These are phyloP conservation scores for Trichomonascaceae sp. DNA, from an alignment of 1,139 yeast genomes.

Conservation along the genomic window DNA sequence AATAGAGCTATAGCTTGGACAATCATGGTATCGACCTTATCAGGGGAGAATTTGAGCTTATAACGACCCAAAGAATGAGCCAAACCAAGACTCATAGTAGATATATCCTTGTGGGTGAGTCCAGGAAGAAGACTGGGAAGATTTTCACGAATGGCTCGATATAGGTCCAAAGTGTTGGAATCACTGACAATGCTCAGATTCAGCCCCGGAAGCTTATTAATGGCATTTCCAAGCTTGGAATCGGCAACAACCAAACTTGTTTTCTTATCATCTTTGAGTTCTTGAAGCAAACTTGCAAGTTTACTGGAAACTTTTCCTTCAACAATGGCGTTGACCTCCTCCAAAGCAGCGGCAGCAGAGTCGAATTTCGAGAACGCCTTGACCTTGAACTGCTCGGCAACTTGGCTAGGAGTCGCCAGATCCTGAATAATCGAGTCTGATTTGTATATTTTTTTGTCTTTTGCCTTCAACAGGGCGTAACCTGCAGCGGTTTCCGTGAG, in stretches of 20 bases:
- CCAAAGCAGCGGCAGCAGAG: constrained; percentile 93
- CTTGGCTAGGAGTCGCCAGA: constrained; percentile 77
- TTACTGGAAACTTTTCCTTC: constrained; percentile 92
- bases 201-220: constrained; percentile 81
- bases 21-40: constrained; percentile 97
- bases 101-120: constrained; percentile 71
- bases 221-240: constrained; percentile 91
- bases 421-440: constrained; percentile 69
- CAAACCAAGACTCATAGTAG: constrained; percentile 94
- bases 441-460: constrained; percentile 95
- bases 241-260: constrained; percentile 88
- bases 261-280: constrained; percentile 82
- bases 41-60: constrained; percentile 94
- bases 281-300: constrained; percentile 69
- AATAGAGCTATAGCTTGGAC: constrained; percentile 96
- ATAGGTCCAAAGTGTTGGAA: constrained; percentile 89
- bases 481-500: constrained; percentile 98
- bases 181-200: constrained; percentile 87
- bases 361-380: constrained; percentile 92
- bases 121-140: constrained; percentile 94
- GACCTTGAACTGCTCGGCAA: constrained; percentile 66
- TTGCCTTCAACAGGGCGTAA: constrained; percentile 92
- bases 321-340: constrained; percentile 85
- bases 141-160: constrained; percentile 91
- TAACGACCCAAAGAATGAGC: constrained; percentile 94